Base-by-base conservation (phyloP, 176 grass and related monocot genomes). In the Aegilops umbellulata region DNA sequence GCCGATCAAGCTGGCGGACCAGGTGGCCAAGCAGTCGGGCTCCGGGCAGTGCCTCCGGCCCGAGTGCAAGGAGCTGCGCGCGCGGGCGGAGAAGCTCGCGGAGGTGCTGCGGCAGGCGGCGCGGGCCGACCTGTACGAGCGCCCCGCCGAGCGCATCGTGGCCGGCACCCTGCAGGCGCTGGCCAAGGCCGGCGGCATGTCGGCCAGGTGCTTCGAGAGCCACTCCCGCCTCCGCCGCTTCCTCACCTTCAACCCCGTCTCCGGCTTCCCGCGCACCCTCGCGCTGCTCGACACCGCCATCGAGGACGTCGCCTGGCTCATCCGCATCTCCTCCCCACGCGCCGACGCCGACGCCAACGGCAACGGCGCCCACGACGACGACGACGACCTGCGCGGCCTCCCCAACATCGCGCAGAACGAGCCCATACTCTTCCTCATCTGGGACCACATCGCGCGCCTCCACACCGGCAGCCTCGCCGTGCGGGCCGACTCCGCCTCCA, bases 1-100 rank as follows among this genome's bases (percentile, higher is more conserved):
- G 83, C 95, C 93, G 69, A 98, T 98, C 83, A 86, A 95, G 68
- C 89, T 95, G 41, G 93, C 95, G 10, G 95, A 98, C 80, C 93
- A 92, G 74, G 95, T 98, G 55, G 85, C 87, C 41, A 93, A 90
- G 88, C 89, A 53, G 25, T 90, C 93, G 2, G 93, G 89, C 24
- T 85, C 60, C 3, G 92, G 80, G 5, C 83, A 92, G 80, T 90
- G 87, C 65, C 47, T 74, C 91, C 86, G 91, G 19, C 22, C 77
- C 16, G 93, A 95, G 87, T 98, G 95, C 87, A 72, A 63, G 65
- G 93, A 92, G 44, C 89, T 98, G 31, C 92, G 92, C 31, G 64
- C 71, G 29, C 92, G 85, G 58, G 93, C 95, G 2, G 86, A 90
- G 83, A 80, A 86, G 79, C 91, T 98, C 17, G 95, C 89, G 20